Evolutionary conservation across 345 rosid genomes (phyloP).

Genomic region (Bruguiera parviflora): DNA sequence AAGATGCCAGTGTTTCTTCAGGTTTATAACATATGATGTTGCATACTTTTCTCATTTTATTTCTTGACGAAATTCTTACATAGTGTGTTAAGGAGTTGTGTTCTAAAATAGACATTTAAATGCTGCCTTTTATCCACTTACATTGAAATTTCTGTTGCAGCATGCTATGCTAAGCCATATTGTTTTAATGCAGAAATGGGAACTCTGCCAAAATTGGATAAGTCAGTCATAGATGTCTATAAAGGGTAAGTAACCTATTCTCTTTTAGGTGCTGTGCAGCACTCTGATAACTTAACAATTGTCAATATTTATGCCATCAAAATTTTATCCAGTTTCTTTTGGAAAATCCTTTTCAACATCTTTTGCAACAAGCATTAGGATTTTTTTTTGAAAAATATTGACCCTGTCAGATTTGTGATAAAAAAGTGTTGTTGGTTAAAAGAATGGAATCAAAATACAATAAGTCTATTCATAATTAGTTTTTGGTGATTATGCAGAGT

Average conservation of each 20-base stretch:
- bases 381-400: not conserved
- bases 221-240: slow-evolving; percentile 56
- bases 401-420: not conserved
- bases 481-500: slow-evolving; percentile 47
- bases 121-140: not conserved
- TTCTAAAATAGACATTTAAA: slow-evolving; percentile 41
- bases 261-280: not conserved
- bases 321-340: too few relatives aligned
- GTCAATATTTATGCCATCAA: too few relatives aligned
- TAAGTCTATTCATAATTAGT: not conserved
- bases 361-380: not conserved
- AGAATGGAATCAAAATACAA: too few relatives aligned
- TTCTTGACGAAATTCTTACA: not conserved
- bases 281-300: too few relatives aligned
- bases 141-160: too few relatives aligned
- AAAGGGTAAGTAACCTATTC: slow-evolving; percentile 46
- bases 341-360: not conserved
- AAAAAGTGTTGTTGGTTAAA: too few relatives aligned
- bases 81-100: not conserved
- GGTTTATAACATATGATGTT: slow-evolving; percentile 33
- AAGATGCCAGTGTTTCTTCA: slow-evolving; percentile 50
- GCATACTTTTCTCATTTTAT: too few relatives aligned
- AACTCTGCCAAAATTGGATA: slow-evolving; percentile 66
- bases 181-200: slow-evolving; percentile 6
- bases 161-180: too few relatives aligned